These are phyloP conservation scores for Lasiodiplodia citricola DNA, from an alignment of 2,329 filamentous ascomycete species.

Conservation along the genomic window DNA sequence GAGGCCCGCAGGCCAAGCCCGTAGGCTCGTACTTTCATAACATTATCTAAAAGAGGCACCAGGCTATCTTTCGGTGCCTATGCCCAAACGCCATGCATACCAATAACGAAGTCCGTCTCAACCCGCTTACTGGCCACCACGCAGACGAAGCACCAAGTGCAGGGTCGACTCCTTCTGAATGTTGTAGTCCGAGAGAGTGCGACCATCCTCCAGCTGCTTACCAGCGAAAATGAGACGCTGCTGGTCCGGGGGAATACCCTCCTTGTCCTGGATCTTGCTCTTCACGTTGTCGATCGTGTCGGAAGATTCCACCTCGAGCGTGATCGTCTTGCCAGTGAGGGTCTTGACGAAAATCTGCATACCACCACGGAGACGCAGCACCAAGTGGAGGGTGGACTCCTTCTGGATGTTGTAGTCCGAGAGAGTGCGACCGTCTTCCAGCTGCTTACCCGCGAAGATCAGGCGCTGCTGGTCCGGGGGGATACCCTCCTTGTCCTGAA, in stretches of 20 bases:
- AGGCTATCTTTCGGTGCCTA: slow-evolving; percentile 5
- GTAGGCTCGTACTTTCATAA: slow-evolving; percentile 18
- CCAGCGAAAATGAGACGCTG: slow-evolving; percentile 93
- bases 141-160: slow-evolving; percentile 72
- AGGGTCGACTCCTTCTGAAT: slow-evolving; percentile 80
- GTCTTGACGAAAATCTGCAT: slow-evolving; percentile 66
- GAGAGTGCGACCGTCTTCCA: slow-evolving; percentile 90
- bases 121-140: slow-evolving; percentile 49
- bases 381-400: slow-evolving; percentile 83
- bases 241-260: slow-evolving; percentile 91
- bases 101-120: background rate
- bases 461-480: slow-evolving; percentile 94
- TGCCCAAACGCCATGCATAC: slow-evolving; percentile 22
- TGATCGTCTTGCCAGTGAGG: slow-evolving; percentile 86
- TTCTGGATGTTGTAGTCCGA: slow-evolving; percentile 97
- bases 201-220: slow-evolving; percentile 91
- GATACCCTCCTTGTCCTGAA: slow-evolving; percentile 97
- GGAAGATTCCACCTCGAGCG: slow-evolving; percentile 84
- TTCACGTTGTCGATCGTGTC: slow-evolving; percentile 97
- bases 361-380: slow-evolving; percentile 86
- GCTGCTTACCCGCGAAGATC: slow-evolving; percentile 95
- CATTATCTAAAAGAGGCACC: slow-evolving; percentile 17
- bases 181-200: slow-evolving; percentile 93
- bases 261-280: slow-evolving; percentile 80
- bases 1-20: slow-evolving; percentile 15